Percentiles rank a stretch among this genome's conserved stretches.
These are phyloP conservation scores for Teratosphaeria nubilosa DNA, from an alignment of 2,329 filamentous ascomycete genomes.

Conservation along the genomic window DNA sequence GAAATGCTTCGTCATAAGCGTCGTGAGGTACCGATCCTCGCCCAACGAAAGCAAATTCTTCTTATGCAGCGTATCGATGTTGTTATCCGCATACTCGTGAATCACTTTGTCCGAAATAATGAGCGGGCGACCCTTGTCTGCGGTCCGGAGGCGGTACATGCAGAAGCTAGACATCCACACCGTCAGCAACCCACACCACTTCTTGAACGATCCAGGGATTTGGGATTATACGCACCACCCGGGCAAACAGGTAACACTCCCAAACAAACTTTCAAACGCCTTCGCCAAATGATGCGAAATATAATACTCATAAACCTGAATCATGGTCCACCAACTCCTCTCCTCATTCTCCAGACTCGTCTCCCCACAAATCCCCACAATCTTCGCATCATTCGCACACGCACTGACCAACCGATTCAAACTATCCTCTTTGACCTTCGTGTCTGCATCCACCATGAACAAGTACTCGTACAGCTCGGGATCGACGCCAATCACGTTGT, in stretches of 20 bases:
- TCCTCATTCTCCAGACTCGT: constrained; percentile 95
- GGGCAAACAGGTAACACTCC: constrained; percentile 95
- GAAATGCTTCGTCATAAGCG: constrained; percentile 97
- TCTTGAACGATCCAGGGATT: background rate
- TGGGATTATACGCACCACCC: constrained; percentile 68
- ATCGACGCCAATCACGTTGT: constrained; percentile 97
- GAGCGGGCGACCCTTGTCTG: constrained; percentile 85
- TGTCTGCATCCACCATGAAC: constrained; percentile 96
- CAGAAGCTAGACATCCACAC: constrained; percentile 59
- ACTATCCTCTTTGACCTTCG: constrained; percentile 82
- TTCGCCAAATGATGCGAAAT: constrained; percentile 96
- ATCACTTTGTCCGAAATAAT: constrained; percentile 88
- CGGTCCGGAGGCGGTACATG: constrained; percentile 94
- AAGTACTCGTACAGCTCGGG: constrained; percentile 96
- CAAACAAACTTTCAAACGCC: constrained; percentile 95
- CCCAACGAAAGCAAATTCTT: constrained; percentile 88
- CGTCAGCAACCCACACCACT: constrained; percentile 7
- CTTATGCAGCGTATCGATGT: constrained; percentile 89
- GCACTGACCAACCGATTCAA: constrained; percentile 85
- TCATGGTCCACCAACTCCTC: constrained; percentile 97
- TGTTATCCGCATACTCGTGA: constrained; percentile 74
- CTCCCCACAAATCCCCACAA: constrained; percentile 94
- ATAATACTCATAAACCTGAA: constrained; percentile 99
- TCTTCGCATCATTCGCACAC: constrained; percentile 88
- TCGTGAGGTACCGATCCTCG: constrained; percentile 95